Base-by-base conservation (phyloP, 2,329 filamentous ascomycete species). In the Diaporthe sp. region DNA sequence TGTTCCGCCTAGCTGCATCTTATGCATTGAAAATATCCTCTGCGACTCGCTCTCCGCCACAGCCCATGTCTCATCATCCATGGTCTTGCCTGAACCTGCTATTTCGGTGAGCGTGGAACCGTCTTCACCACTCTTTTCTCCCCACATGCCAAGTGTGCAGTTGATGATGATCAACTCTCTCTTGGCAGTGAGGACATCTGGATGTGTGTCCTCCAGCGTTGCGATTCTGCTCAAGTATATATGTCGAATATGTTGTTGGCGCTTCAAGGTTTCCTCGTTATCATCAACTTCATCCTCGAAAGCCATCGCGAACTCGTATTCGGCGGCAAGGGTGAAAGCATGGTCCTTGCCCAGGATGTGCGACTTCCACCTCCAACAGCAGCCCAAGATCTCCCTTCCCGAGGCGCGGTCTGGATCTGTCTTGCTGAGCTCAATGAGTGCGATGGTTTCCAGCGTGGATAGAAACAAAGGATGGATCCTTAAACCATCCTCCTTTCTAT, bases 161-260 rank as follows among this genome's bases (percentile, higher is more conserved):
- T 57, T 57, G 53, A 57, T 57, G 53, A 57, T 57, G 12, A 57
- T 57, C 15, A 57, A 15, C 53, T 57, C 53, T 34, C 53, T 57
- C 28, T 17, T 31, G 53, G 28, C 13, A 57, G 53, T 10, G 28
- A 57, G 53, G 13, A 57, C 28, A 34, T 57, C 53, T 19, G 53
- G 53, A 6, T 57, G 53, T 34, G 53, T 57, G 5, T 34, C 53
- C 53, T 57, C 28, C 28, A 57, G 28, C 28, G 8, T 34, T 34
- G 17, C 13, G 15, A 57, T 34, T 17, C 53, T 57, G 28, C 53
- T 28, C 28, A 34, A 34, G 17, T 57, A 57, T 34, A 57, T 17
- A 34, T 57, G 53, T 57, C 53, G 53, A 5, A 57, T 57, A 10
- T 57, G 53, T 57, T 57, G 53, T 34, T 57, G 28, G 28, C 28